Evolutionary conservation across 257 asterid species (phyloP).

Genomic region (Salvia miltiorrhiza): DNA sequence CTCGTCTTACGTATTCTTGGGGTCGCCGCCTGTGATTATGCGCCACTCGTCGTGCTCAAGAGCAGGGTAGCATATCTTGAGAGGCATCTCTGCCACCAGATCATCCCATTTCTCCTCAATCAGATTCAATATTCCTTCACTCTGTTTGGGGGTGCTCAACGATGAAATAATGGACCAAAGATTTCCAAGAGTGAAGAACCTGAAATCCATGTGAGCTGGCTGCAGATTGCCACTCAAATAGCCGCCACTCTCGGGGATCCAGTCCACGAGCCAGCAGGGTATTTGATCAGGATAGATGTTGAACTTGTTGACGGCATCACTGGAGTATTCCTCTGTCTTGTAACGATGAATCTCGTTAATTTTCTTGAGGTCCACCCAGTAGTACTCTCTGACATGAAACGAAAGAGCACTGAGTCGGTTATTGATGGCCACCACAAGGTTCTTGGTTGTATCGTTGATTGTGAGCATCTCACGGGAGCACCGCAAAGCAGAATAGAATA

Average conservation of each 20-base stretch:
- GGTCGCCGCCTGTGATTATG: conserved; percentile 90
- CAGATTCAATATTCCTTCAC: conserved; percentile 62
- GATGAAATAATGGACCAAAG: conserved; percentile 87
- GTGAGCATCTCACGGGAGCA: conserved; percentile 70
- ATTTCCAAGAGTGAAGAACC: conserved; percentile 89
- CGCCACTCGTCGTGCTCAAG: conserved; percentile 90
- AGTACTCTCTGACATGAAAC: conserved; percentile 68
- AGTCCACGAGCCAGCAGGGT: conserved; percentile 79
- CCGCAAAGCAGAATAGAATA: conserved; percentile 73
- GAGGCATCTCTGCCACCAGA: conserved; percentile 77
- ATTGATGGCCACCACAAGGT: conserved; percentile 56
- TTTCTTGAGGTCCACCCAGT: conserved; percentile 63
- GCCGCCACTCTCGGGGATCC: conserved; percentile 89
- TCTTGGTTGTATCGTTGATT: conserved; percentile 56
- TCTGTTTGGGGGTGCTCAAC: conserved; percentile 68
- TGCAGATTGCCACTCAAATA: conserved; percentile 80
- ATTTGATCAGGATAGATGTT: conserved; percentile 89
- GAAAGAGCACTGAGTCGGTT: conserved; percentile 67
- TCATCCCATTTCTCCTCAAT: conserved; percentile 92
- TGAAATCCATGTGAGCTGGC: conserved; percentile 91
- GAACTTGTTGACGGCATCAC: conserved; percentile 68
- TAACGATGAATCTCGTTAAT: conserved; percentile 68
- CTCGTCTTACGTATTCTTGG: conserved; percentile 79
- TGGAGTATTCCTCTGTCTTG: conserved; percentile 70
- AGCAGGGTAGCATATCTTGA: conserved; percentile 94